A percentile compares a stretch with the other conserved stretches of the same genome.
Evolutionary conservation across 2,329 filamentous ascomycete species (phyloP).

Genomic region (Trichoderma cornu-damae): DNA sequence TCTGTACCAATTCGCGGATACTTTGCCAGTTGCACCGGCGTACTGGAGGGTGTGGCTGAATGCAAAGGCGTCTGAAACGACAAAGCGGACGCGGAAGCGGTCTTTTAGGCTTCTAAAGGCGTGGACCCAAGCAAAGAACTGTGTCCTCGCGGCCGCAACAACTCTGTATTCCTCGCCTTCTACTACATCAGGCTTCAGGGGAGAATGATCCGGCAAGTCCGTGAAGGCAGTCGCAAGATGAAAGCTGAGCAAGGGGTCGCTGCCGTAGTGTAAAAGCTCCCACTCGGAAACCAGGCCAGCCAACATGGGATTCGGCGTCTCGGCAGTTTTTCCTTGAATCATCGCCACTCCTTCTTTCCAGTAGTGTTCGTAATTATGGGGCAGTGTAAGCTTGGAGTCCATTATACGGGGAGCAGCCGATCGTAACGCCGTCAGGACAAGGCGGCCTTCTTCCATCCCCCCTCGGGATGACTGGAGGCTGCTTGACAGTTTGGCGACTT

Average conservation of each 20-base stretch:
- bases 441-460: conserved; percentile 21
- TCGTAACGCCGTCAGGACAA: conserved; percentile 31
- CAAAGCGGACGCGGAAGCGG: conserved; percentile 41
- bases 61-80: conserved; percentile 44
- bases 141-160: conserved; percentile 35
- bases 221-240: conserved; percentile 49
- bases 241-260: conserved; percentile 51
- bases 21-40: conserved; percentile 27
- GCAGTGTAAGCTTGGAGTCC: conserved; percentile 24
- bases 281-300: conserved; percentile 31
- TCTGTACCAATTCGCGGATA: conserved; percentile 39
- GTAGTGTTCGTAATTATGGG: conserved; percentile 28
- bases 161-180: conserved; percentile 23
- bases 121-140: conserved; percentile 44
- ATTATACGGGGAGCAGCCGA: conserved; percentile 37
- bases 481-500: conserved; percentile 19
- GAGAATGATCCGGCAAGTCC: conserved; percentile 36
- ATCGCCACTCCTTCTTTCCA: conserved; percentile 35
- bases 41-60: conserved; percentile 50
- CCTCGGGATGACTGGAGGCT: conserved; percentile 24
- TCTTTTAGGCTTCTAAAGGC: conserved; percentile 34
- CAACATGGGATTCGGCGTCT: conserved; percentile 44
- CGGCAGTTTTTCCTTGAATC: conserved; percentile 16
- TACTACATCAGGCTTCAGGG: conserved; percentile 29
- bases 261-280: conserved; percentile 43